phyloP scores from a whole-genome alignment of 768 basidiomycete genomes.

The Phaeotremella fagi region DNA sequence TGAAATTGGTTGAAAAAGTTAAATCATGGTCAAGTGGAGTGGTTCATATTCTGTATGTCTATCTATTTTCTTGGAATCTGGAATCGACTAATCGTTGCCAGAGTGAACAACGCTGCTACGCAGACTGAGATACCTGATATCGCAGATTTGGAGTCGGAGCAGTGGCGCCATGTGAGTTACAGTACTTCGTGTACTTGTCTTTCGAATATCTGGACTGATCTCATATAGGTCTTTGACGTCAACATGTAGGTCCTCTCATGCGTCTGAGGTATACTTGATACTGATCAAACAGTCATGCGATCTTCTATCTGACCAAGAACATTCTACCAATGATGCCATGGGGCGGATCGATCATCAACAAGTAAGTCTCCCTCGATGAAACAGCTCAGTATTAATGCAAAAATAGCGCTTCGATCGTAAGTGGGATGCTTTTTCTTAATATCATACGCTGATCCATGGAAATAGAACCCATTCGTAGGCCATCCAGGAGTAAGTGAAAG shows the following conservation, averaged over 20 bases:
- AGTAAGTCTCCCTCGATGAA: conserved; percentile 17
- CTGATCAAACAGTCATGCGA: conserved; percentile 14
- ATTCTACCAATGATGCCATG: conserved; percentile 52
- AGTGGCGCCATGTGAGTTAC: conserved; percentile 53
- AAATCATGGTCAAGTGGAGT: conserved; percentile 46
- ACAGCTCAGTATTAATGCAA: conserved; percentile 26
- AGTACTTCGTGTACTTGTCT: too few relatives aligned
- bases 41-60: conserved; percentile 51
- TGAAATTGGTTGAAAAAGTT: conserved; percentile 50
- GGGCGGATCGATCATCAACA: conserved; percentile 53
- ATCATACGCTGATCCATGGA: not conserved
- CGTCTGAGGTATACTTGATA: not conserved
- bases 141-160: conserved; percentile 48
- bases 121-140: conserved; percentile 52
- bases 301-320: conserved; percentile 55
- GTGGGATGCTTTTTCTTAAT: not conserved
- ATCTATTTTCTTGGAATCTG: not conserved
- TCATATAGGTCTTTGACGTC: conserved; percentile 38
- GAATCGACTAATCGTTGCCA: conserved; percentile 15
- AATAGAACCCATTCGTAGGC: conserved; percentile 52
- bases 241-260: conserved; percentile 12
- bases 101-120: conserved; percentile 53
- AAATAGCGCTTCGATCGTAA: conserved; percentile 17
- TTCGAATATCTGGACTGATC: too few relatives aligned
- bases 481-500: conserved; percentile 44